Base-by-base conservation (phyloP, 2,329 filamentous ascomycete species). In the Trematosphaeria pertusa region DNA sequence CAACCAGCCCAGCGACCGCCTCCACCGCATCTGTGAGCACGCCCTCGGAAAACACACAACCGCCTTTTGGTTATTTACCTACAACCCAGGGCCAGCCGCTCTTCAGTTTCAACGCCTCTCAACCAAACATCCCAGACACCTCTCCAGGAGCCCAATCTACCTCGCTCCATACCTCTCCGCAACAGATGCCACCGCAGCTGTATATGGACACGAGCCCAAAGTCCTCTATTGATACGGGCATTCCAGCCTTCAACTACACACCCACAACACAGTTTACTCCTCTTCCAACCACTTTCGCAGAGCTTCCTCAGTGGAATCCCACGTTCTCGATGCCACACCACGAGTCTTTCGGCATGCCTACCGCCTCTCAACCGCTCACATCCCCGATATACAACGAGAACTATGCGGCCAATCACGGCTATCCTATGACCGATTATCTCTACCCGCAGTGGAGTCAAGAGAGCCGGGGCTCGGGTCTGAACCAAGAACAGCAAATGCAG, bases 401-500 rank as follows among this genome's bases (percentile, higher is more conserved):
- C 15, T 71, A 69, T 36, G 66, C 63, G 5, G 65, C 66, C 8
- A 61, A 69, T 19, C 65, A 70, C 38, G 67, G 67, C 3, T 71
- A 67, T 34, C 61, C 69, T 21, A 62, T 71, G 54, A 63, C 62
- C 1, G 69, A 72, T 69, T 77, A 63, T 61, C 74, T 53, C 69
- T 81, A 82, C 65, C 81, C 79, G 48, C 84, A 84, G 61, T 90
- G 85, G 55, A 88, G 81, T 34, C 55, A 62, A 31, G 62, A 67
- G 22, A 53, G 59, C 6, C 52, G 69, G 37, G 62, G 62, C 4
- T 61, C 62, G 18, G 79, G 79, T 48, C 76, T 95, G 22, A 92
- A 86, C 48, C 87, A 91, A 54, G 83, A 90, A 62, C 89, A 95
- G 71, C 90, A 94, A 71, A 74, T 87, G 53, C 89, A 96, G 74